Percentiles rank a stretch among this genome's conserved stretches.
These are phyloP conservation scores for Colletotrichum tamarilloi DNA, from an alignment of 2,329 filamentous ascomycete species.

Conservation along the genomic window DNA sequence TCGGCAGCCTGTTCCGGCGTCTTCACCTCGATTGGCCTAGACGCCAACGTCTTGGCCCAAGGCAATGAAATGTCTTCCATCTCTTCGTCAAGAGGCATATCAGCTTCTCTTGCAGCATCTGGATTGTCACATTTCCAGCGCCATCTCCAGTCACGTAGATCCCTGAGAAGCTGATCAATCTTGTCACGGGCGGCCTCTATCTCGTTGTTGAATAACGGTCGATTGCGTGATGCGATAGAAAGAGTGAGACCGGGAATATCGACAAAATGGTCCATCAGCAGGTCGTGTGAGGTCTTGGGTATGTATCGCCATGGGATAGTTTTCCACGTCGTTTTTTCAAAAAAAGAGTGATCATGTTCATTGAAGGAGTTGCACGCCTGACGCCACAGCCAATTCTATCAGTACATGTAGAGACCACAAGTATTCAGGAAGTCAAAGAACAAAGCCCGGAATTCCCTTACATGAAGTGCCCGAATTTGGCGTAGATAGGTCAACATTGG, in stretches of 20 bases:
- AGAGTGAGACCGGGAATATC: constrained; percentile 5
- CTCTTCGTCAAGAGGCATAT: neutral
- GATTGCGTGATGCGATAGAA: neutral
- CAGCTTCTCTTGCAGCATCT: neutral
- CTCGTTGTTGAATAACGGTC: neutral
- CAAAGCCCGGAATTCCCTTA: neutral
- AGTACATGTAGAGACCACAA: too few relatives aligned
- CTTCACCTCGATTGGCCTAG: neutral
- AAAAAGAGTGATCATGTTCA: constrained; percentile 6
- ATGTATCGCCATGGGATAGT: neutral
- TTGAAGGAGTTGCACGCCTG: constrained; percentile 20
- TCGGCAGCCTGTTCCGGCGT: neutral
- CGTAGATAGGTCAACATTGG: constrained; percentile 20
- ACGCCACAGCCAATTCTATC: neutral
- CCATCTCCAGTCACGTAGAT: constrained; percentile 1
- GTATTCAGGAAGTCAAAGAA: neutral
- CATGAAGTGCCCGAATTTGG: constrained; percentile 13
- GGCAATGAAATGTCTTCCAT: neutral
- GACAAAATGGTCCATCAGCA: constrained; percentile 9
- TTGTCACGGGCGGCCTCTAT: neutral
- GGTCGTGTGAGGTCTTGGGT: constrained; percentile 12
- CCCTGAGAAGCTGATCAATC: neutral
- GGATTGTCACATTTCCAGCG: constrained; percentile 2
- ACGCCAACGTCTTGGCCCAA: neutral
- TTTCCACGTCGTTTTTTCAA: constrained; percentile 12